Evolutionary conservation across 768 basidiomycete species (phyloP), one percentile per base, ranked within the genome.

Genomic region (Fomitopsis serialis): DNA sequence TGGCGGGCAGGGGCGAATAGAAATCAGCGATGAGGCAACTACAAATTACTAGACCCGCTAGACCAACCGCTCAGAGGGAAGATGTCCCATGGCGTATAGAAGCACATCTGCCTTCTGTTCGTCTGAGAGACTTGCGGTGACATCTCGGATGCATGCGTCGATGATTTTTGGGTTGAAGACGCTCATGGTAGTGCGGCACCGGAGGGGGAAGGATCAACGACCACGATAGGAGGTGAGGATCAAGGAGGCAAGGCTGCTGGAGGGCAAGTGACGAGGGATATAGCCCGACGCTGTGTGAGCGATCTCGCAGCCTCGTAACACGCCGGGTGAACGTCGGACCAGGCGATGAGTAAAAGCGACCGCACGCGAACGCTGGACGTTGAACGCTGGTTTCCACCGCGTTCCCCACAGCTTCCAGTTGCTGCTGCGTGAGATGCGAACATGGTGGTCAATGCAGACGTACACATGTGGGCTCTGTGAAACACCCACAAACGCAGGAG

Each of bases 21-120:
- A 40, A 27, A 50, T 48, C 37, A 43, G 55, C 36, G 34, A 48
- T 19, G 48, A 42, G 34, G 22, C 35, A 2, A 52, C 32, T 43
- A 52, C 35, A 44, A 22, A 34, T 48, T 44, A 40, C 19, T n/a
- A 55, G 43, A 50, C 43, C 27, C 27, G 44, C 42, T 50, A 48
- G n/a, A 64, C 68, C 54, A 64, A 87, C 84, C 84, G 78, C 54
- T 91, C 84, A 45, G 78, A 74, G 48, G 85, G 81, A 55, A 96
- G 80, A 61, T 85, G 86, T 58, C 85, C 83, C 77, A 93, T 82
- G n/a, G 90, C 91, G 58, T 88, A 83, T 46, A 92, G 67, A 50
- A 92, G 70, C 35, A 88, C 75, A 53, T 85, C 84, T 19, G 78
- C 84, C 66, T 88, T 89, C 64, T 87, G 79, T 58, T 78, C 78